Evolutionary conservation across 805 yeast genomes (phyloP).

Genomic region (Kodamaea restingae): DNA sequence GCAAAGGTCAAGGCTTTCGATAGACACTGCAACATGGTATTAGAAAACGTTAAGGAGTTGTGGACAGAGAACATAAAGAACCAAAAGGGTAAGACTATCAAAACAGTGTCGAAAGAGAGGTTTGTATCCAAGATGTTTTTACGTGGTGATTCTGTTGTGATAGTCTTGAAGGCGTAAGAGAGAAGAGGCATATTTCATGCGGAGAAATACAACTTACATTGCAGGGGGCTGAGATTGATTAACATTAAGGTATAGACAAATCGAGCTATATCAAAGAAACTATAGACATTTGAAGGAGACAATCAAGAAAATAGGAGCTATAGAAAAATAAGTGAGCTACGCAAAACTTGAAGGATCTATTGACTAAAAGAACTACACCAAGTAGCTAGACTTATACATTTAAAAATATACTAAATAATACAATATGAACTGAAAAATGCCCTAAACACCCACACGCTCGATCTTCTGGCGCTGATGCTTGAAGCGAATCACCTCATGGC

Average conservation of each 20-base stretch:
- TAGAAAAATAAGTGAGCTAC: too few relatives aligned
- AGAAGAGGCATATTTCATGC: too few relatives aligned
- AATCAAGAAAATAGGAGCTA: too few relatives aligned
- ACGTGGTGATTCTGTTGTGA: conserved; percentile 93
- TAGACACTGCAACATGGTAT: conserved; percentile 89
- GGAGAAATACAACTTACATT: too few relatives aligned
- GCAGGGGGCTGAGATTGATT: too few relatives aligned
- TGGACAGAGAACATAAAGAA: conserved; percentile 64
- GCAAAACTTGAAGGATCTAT: too few relatives aligned
- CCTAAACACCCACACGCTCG: conserved; percentile 65
- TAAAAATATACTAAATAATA: conserved; percentile 3
- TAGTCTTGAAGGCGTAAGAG: conserved; percentile 55
- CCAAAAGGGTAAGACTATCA: conserved; percentile 67
- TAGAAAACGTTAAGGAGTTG: conserved; percentile 87
- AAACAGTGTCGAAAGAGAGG: conserved; percentile 59
- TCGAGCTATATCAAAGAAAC: too few relatives aligned
- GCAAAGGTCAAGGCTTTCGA: conserved; percentile 93
- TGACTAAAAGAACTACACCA: too few relatives aligned
- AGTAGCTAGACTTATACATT: too few relatives aligned
- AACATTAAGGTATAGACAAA: too few relatives aligned
- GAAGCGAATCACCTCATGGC: conserved; percentile 82
- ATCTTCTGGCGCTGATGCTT: conserved; percentile 83
- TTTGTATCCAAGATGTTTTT: conserved; percentile 86
- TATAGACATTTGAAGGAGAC: too few relatives aligned
- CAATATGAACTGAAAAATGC: conserved; percentile 5